These are phyloP conservation scores for Lepidium campestre DNA, from an alignment of 441 rosid species.

Conservation along the genomic window DNA sequence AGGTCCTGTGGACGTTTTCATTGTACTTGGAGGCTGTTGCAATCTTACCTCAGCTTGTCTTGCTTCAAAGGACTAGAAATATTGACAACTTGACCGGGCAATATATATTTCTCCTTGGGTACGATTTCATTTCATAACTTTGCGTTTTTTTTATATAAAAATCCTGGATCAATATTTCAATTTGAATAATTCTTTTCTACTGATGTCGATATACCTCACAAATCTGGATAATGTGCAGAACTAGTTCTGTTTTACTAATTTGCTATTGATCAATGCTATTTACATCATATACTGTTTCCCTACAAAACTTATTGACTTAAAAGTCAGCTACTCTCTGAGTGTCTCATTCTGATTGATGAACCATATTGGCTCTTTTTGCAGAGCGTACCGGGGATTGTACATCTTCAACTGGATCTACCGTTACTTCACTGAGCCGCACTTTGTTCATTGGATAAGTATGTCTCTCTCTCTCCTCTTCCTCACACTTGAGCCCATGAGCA, in stretches of 20 bases:
- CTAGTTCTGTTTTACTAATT: not conserved
- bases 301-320: not conserved
- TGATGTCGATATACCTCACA: not conserved
- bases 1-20: slow-evolving; percentile 64
- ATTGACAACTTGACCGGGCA: slow-evolving; percentile 77
- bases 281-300: not conserved
- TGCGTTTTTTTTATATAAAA: not conserved
- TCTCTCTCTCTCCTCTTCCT: not conserved
- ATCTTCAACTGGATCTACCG: slow-evolving; percentile 63
- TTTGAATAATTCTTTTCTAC: not conserved
- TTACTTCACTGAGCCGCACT: slow-evolving; percentile 61
- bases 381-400: slow-evolving; percentile 53
- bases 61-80: slow-evolving; percentile 61
- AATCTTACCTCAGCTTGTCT: slow-evolving; percentile 62
- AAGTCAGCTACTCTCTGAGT: not conserved
- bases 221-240: not conserved
- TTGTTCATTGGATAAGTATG: slow-evolving; percentile 62
- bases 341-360: not conserved
- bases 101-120: slow-evolving; percentile 64
- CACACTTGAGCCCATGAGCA: not conserved
- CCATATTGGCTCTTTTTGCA: slow-evolving; percentile 25
- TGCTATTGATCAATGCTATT: not conserved
- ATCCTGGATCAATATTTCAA: not conserved
- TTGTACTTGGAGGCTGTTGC: slow-evolving; percentile 64
- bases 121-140: slow-evolving; percentile 10